phyloP scores from a whole-genome alignment of 2,329 filamentous ascomycete species.

The Talaromyces sp. region DNA sequence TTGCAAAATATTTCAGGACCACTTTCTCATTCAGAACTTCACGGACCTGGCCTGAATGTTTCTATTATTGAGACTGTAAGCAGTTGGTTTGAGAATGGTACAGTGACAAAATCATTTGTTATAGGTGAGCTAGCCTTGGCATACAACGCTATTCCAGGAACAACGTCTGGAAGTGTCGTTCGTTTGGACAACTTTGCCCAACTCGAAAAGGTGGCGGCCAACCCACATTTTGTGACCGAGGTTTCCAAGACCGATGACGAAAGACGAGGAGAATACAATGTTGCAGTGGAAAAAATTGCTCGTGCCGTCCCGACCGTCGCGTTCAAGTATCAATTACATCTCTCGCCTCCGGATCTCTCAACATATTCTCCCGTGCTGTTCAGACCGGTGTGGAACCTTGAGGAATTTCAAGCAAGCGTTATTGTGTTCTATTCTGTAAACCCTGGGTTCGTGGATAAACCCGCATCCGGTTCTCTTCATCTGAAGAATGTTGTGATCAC shows the following conservation, averaged over 20 bases:
- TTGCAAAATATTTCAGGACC: conserved; percentile 64
- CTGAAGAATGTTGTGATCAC: conserved; percentile 77
- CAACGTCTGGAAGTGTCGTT: conserved; percentile 56
- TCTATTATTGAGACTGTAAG: conserved; percentile 92
- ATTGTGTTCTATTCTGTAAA: conserved; percentile 83
- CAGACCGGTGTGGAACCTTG: conserved; percentile 74
- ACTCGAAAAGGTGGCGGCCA: conserved; percentile 91
- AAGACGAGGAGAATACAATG: conserved; percentile 71
- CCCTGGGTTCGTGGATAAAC: conserved; percentile 56
- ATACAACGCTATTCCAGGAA: conserved; percentile 55
- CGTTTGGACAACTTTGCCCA: conserved; percentile 81
- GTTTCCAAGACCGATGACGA: conserved; percentile 47
- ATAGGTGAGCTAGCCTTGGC: conserved; percentile 85
- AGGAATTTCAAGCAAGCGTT: conserved; percentile 79
- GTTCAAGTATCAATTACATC: conserved; percentile 87
- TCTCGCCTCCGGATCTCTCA: conserved; percentile 56
- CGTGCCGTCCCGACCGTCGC: conserved; percentile 65
- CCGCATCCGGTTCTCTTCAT: conserved; percentile 46
- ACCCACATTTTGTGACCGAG: conserved; percentile 82
- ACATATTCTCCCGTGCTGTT: conserved; percentile 69
- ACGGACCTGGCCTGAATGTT: conserved; percentile 73
- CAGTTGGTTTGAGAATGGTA: conserved; percentile 72
- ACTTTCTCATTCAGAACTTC: conserved; percentile 77
- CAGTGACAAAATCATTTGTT: conserved; percentile 67
- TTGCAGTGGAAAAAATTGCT: conserved; percentile 68